phyloP scores from a whole-genome alignment of 768 basidiomycete genomes.

The Suillus sp. region DNA sequence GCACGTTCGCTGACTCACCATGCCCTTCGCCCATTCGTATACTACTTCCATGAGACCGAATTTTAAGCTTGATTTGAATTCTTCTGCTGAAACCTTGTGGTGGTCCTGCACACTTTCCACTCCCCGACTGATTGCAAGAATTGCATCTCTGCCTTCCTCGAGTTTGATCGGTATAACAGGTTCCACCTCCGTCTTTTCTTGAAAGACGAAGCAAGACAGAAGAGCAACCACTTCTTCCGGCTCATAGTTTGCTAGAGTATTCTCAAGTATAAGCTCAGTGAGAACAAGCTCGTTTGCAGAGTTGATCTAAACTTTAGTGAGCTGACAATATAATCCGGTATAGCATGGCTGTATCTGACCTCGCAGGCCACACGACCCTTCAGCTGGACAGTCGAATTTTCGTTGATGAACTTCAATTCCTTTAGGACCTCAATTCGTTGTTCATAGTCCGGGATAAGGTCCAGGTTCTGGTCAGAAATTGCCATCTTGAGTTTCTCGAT shows the following conservation, averaged over 20 bases:
- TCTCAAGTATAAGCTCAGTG: conserved; percentile 96
- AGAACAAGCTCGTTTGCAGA: conserved; percentile 96
- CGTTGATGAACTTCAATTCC: conserved; percentile 91
- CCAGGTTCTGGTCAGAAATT: conserved; percentile 95
- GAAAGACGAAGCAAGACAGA: conserved; percentile 95
- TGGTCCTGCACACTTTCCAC: conserved; percentile 79
- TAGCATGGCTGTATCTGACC: conserved; percentile 42
- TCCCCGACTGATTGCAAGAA: conserved; percentile 75
- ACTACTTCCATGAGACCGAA: conserved; percentile 95
- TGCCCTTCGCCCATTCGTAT: conserved; percentile 99
- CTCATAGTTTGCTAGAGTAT: conserved; percentile 85
- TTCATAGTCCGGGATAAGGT: conserved; percentile 96
- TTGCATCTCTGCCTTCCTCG: conserved; percentile 76
- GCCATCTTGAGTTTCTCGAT: conserved; percentile 80
- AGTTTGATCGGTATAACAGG: conserved; percentile 81
- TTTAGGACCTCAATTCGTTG: conserved; percentile 89
- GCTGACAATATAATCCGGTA: conserved; percentile 6
- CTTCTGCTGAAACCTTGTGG: conserved; percentile 78
- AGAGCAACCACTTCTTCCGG: conserved; percentile 97
- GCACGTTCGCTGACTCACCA: conserved; percentile 58
- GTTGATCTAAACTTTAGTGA: conserved; percentile 72
- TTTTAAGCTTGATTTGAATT: conserved; percentile 78
- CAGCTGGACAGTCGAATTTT: conserved; percentile 91
- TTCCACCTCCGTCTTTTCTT: conserved; percentile 94
- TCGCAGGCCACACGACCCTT: conserved; percentile 99